Evolutionary conservation across 805 yeast genomes (phyloP), one percentile per base, ranked within the genome.

Genomic region (Saturnispora silvae): DNA sequence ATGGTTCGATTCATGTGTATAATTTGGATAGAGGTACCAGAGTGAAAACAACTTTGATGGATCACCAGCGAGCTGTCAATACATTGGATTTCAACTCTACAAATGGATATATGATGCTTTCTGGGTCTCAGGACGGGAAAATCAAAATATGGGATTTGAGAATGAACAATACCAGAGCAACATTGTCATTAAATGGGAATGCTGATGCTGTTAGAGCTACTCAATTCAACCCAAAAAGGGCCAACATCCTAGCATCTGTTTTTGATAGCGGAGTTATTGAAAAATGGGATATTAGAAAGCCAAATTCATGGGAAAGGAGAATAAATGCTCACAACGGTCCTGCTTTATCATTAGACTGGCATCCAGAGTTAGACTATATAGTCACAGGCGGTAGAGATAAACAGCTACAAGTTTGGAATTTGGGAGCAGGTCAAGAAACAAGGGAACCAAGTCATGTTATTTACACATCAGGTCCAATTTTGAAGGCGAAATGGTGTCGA

Each of bases 341-440:
- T 2, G 97, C 95, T 0, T 62, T 87, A 14, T 74, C 94, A 4
- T 57, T 92, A 4, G 86, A 84, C 49, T 86, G 95, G 77, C 95
- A 87, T 52, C 94, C 94, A 0, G 77, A 75, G 27, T 54, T 68
- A 26, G 95, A 87, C 44, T 82, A 78, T 49, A 70, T 92, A 16
- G 77, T 79, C 4, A 83, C 95, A 16, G 96, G 96, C 13, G 98
- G 98, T 6, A 68, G 96, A 49, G 98, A 92, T 57, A 79, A 81
- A 37, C 78, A 77, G 46, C 65, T 81, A 25, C 84, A 81, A 43
- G 75, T 81, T 3, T 84, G 94, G 89, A 79, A 72, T 49, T 61
- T 75, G 68, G 54, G 61, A 7, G 45, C 63, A 0, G 52, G 56
- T 9, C 47, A 60, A 1, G 60, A 53, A 26, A 68, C 60, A 16